Percentiles rank a stretch among this genome's conserved stretches.
phyloP scores from a whole-genome alignment of 2,329 filamentous ascomycete genomes.

The Pyrenochaeta sp. region DNA sequence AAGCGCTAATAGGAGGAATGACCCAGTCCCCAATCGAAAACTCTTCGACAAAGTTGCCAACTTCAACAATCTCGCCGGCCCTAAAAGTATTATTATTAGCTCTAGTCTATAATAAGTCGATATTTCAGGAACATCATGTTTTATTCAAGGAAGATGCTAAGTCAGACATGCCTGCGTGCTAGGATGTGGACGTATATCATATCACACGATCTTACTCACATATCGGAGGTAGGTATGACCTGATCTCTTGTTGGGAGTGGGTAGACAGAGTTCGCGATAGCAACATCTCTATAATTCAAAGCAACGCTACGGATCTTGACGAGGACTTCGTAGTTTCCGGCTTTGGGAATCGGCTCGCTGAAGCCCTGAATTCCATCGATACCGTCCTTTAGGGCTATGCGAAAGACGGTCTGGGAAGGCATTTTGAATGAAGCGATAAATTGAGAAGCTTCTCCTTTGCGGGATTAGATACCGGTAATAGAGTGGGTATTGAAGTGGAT shows the following conservation, averaged over 20 bases:
- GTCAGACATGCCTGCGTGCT: no score
- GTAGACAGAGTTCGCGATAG: conserved; percentile 18
- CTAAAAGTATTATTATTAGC: not conserved
- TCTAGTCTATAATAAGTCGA: no score
- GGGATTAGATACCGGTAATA: no score
- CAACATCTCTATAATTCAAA: conserved; percentile 25
- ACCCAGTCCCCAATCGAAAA: conserved; percentile 25
- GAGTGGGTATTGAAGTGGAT: no score
- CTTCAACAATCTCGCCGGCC: conserved; percentile 12
- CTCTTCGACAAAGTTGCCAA: conserved; percentile 12
- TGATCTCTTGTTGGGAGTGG: conserved; percentile 14
- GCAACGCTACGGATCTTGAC: conserved; percentile 20
- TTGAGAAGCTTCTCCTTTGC: no score
- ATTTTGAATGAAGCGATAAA: not conserved
- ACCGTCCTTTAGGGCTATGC: conserved; percentile 12
- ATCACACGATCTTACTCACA: not conserved
- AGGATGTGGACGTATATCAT: no score
- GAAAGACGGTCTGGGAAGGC: conserved; percentile 13
- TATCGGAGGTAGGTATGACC: conserved; percentile 22
- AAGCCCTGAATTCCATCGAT: conserved; percentile 2
- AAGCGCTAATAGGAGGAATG: conserved; percentile 14
- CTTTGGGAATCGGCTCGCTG: conserved; percentile 3
- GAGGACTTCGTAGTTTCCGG: conserved; percentile 16
- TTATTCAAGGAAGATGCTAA: no score
- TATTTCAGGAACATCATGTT: no score